A percentile compares a stretch with the other conserved stretches of the same genome.
Conservation (phyloP, 495 filamentous ascomycete species). For the Hapsidospora chrysogenum region DNA sequence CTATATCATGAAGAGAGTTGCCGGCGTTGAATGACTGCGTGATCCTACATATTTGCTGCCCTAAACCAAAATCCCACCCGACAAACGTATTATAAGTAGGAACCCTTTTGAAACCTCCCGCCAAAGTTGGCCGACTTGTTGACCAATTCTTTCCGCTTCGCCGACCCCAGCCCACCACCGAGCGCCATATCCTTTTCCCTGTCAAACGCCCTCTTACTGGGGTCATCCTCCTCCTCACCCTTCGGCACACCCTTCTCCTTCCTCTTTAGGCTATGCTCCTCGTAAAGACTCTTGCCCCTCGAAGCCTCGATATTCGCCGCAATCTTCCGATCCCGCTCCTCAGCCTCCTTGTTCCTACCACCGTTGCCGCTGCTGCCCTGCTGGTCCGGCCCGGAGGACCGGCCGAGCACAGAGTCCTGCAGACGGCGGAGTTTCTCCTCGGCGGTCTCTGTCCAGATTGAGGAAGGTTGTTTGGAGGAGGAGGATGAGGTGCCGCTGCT, state of each 20-base stretch:
- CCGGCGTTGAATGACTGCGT: no score
- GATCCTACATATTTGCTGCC: no score
- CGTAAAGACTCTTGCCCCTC: constrained; percentile 45
- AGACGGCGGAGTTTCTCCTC: constrained; percentile 72
- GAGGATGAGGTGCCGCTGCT: constrained; percentile 7
- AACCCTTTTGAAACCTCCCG: constrained; percentile 65
- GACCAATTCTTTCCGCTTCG: constrained; percentile 64
- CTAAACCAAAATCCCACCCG: no score
- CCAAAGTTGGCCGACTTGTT: constrained; percentile 70
- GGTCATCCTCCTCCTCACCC: constrained; percentile 70
- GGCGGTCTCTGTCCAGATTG: constrained; percentile 83
- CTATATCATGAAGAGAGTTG: no score
- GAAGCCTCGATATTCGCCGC: constrained; percentile 24
- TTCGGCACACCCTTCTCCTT: constrained; percentile 8
- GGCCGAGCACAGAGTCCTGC: constrained; percentile 72
- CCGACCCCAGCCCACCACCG: constrained; percentile 51
- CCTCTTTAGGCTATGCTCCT: constrained; percentile 34
- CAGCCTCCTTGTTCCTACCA: constrained; percentile 18
- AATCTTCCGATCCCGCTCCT: constrained; percentile 16
- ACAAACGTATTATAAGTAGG: constrained; percentile 38
- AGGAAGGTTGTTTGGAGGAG: constrained; percentile 31
- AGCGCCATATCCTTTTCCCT: constrained; percentile 86
- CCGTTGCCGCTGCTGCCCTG: background rate
- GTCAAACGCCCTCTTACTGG: constrained; percentile 77
- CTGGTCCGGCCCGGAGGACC: constrained; percentile 16